Percentiles rank a stretch among this genome's conserved stretches.
phyloP scores from a whole-genome alignment of 2,329 filamentous ascomycete species.

The Magnaporthales sp. region DNA sequence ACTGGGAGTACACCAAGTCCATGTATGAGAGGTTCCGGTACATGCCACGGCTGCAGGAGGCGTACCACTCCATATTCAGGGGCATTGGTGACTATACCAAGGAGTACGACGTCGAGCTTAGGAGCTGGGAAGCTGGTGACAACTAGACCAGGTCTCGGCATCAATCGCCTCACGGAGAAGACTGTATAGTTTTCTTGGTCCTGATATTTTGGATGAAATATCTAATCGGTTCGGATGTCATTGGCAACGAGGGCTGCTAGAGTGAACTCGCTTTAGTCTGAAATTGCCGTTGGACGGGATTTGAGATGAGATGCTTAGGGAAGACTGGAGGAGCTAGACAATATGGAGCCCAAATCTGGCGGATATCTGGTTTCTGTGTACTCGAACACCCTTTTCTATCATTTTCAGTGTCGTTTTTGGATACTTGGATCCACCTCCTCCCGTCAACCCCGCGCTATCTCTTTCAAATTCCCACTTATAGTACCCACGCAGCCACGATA shows the following conservation, averaged over 20 bases:
- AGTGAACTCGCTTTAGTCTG: too few species aligned
- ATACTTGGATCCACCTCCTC: background rate
- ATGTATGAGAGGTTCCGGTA: conserved; percentile 14
- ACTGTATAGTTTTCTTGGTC: too few species aligned
- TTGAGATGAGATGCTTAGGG: too few species aligned
- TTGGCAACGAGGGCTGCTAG: too few species aligned
- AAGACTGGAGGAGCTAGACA: too few species aligned
- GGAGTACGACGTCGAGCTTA: conserved; percentile 15
- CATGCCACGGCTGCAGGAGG: conserved; percentile 9
- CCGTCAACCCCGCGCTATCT: background rate
- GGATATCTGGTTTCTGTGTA: background rate
- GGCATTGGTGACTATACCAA: conserved; percentile 14
- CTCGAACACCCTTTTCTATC: background rate
- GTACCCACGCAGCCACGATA: background rate
- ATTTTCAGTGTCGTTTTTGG: background rate
- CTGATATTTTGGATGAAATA: too few species aligned
- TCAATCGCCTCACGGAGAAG: background rate
- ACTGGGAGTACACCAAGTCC: conserved; percentile 21
- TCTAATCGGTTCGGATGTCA: too few species aligned
- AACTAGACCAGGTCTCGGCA: background rate
- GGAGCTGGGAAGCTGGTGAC: background rate
- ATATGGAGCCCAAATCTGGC: too few species aligned
- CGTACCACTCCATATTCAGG: conserved; percentile 11
- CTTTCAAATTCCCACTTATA: background rate
- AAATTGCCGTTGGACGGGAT: too few species aligned